Conservation (phyloP, 176 grass and related monocot species). For the Triticum monococcum region DNA sequence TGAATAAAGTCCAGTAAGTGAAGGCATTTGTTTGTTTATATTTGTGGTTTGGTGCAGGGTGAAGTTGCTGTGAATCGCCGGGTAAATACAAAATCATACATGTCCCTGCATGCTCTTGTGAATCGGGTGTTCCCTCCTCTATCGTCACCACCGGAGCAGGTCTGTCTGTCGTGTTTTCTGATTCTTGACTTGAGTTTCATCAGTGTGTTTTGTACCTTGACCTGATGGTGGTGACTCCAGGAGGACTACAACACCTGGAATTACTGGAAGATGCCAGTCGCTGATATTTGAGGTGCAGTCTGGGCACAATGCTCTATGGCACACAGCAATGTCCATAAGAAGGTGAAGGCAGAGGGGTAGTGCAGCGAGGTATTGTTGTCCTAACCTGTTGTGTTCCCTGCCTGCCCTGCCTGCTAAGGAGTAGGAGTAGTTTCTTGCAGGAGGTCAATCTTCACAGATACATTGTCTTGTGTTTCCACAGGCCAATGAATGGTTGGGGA, state of each 20-base stretch:
- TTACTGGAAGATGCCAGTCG: conserved; percentile 85
- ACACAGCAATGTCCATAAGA: background rate
- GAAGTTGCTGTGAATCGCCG: conserved; percentile 88
- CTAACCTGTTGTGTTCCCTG: background rate
- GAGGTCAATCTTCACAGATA: background rate
- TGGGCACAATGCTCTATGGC: background rate
- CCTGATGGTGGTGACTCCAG: conserved; percentile 38
- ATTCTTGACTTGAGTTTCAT: background rate
- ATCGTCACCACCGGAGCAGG: conserved; percentile 69
- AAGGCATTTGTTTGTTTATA: background rate
- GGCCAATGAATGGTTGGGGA: conserved; percentile 35
- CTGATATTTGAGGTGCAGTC: conserved; percentile 53
- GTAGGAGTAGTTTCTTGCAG: background rate
- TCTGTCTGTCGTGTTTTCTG: conserved; percentile 35
- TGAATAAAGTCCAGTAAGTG: background rate
- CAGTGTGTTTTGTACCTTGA: background rate
- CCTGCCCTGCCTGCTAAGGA: too few relatives aligned
- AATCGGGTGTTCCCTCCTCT: conserved; percentile 92
- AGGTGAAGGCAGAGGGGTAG: background rate
- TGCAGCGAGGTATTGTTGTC: conserved; percentile 3
- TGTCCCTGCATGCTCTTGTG: conserved; percentile 81
- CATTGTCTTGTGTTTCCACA: conserved; percentile 36
- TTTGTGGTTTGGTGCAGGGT: conserved; percentile 45
- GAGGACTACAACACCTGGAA: conserved; percentile 90
- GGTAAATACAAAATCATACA: conserved; percentile 87